phyloP scores from a whole-genome alignment of 345 rosid species.

The Clarkia xantiana region DNA sequence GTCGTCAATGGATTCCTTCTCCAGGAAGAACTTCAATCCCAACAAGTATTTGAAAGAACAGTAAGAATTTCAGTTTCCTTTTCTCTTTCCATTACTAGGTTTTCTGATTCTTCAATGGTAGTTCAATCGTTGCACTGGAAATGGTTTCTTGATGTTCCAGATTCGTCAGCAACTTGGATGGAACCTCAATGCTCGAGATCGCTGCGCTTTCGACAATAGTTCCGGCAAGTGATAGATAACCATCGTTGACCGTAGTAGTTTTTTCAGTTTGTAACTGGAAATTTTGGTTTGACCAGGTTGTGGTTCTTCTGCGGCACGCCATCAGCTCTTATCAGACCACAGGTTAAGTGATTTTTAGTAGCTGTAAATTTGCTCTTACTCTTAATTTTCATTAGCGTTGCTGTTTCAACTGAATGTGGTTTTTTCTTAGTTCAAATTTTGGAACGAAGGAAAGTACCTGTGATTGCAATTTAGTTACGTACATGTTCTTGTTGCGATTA shows the following conservation, averaged over 20 bases:
- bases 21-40: constrained; percentile 34
- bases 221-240: constrained; percentile 23
- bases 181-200: constrained; percentile 64
- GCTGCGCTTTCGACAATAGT: constrained; percentile 41
- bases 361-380: no score
- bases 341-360: constrained; percentile 15
- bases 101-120: background rate
- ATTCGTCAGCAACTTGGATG: constrained; percentile 72
- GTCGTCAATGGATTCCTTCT: constrained; percentile 33
- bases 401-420: background rate
- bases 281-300: constrained; percentile 22
- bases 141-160: constrained; percentile 20
- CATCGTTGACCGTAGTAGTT: background rate
- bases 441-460: no score
- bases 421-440: background rate
- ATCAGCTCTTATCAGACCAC: constrained; percentile 13
- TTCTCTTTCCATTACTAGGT: no score
- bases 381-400: background rate
- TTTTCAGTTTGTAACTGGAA: background rate
- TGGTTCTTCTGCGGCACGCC: constrained; percentile 42
- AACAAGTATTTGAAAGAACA: constrained; percentile 74
- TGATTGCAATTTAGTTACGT: no score
- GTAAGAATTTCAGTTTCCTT: constrained; percentile 19
- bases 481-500: background rate
- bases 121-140: background rate